Conservation (phyloP, 2,329 filamentous ascomycete species). For the Aureobasidium uvarum region DNA sequence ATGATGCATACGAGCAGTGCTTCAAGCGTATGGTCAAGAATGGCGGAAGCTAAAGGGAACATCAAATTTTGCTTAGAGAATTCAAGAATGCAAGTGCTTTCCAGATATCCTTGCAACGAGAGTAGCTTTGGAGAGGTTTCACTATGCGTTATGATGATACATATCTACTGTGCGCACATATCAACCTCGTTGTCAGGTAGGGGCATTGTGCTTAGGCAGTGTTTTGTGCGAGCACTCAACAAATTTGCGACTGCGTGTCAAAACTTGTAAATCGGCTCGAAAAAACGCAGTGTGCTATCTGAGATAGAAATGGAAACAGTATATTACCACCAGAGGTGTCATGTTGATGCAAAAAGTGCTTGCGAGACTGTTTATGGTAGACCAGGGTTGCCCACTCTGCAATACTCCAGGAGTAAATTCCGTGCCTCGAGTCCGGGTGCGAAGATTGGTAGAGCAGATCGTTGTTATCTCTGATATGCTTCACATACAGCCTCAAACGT, state of each 20-base stretch:
- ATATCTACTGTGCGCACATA: too few relatives aligned
- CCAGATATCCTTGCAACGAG: background rate
- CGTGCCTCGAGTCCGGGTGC: background rate
- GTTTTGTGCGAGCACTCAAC: background rate
- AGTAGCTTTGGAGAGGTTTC: background rate
- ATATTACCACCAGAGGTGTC: background rate
- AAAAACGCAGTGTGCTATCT: background rate
- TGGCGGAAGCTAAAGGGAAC: background rate
- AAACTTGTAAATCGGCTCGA: background rate
- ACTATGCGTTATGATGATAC: background rate
- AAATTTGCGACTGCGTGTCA: background rate
- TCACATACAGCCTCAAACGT: slow-evolving; percentile 3
- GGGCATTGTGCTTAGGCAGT: background rate
- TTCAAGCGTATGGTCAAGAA: slow-evolving; percentile 59
- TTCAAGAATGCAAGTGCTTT: background rate
- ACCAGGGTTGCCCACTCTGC: background rate
- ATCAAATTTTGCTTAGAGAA: background rate
- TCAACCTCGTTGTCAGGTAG: too few relatives aligned
- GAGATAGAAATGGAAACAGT: background rate
- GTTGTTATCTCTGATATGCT: background rate
- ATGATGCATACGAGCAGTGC: slow-evolving; percentile 60
- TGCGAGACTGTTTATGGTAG: background rate
- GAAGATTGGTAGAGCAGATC: background rate
- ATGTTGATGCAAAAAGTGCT: background rate
- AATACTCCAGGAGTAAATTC: background rate